These are phyloP conservation scores for Talaromyces albobiverticillius DNA, from an alignment of 2,329 filamentous ascomycete genomes.

Conservation along the genomic window DNA sequence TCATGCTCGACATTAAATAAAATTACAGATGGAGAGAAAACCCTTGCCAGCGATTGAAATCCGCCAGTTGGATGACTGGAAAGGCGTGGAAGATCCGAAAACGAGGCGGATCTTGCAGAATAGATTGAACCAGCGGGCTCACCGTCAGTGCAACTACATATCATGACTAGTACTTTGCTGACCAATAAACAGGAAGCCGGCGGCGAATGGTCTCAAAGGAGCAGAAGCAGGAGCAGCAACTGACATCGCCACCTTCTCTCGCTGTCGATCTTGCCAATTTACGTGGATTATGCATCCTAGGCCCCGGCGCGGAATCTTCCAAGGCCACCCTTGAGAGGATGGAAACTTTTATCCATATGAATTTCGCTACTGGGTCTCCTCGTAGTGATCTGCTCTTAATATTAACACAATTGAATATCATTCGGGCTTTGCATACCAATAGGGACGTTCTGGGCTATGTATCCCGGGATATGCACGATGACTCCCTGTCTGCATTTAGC, in stretches of 20 bases:
- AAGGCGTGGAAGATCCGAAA: slow-evolving; percentile 5
- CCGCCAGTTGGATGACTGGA: slow-evolving; percentile 7
- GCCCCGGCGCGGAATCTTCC: background rate
- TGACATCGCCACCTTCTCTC: background rate
- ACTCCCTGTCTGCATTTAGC: slow-evolving; percentile 11
- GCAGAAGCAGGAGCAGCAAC: background rate
- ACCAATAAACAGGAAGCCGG: background rate
- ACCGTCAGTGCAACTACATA: background rate
- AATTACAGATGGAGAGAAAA: slow-evolving; percentile 2
- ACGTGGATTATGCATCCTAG: background rate
- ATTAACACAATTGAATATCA: slow-evolving; percentile 10
- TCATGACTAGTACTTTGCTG: background rate
- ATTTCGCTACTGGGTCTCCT: slow-evolving; percentile 11
- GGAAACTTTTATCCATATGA: slow-evolving; percentile 3
- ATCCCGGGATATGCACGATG: slow-evolving; percentile 1
- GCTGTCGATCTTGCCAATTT: background rate
- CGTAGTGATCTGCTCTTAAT: slow-evolving; percentile 8
- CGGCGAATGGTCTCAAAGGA: background rate
- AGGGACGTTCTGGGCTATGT: slow-evolving; percentile 11
- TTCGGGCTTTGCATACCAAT: slow-evolving; percentile 8
- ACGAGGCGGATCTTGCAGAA: slow-evolving; percentile 11
- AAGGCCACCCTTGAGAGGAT: background rate
- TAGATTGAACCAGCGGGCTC: slow-evolving; percentile 11
- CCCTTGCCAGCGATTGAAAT: background rate
- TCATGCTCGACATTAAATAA: too few relatives aligned